Conservation (phyloP, 768 basidiomycete species). For the Termitomyces heimii region DNA sequence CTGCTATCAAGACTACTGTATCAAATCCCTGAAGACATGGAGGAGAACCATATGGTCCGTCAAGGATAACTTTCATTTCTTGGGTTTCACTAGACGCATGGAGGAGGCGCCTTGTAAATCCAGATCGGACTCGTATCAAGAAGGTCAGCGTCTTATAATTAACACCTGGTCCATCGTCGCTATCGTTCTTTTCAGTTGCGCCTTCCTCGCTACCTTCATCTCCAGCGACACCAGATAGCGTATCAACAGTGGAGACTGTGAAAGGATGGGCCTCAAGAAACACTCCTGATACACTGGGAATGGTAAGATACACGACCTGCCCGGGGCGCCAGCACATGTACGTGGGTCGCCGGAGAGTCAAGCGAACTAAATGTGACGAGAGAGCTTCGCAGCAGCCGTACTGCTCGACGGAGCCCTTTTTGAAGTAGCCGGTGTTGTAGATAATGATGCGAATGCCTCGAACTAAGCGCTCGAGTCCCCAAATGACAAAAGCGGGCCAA, state of each 20-base stretch:
- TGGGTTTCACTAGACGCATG: slow-evolving; percentile 19
- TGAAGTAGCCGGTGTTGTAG: slow-evolving; percentile 37
- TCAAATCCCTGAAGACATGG: slow-evolving; percentile 36
- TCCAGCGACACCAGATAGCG: neutral
- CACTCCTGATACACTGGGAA: slow-evolving; percentile 38
- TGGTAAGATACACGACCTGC: slow-evolving; percentile 45
- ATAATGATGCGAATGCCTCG: slow-evolving; percentile 38
- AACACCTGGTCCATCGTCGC: neutral
- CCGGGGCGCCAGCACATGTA: slow-evolving; percentile 44
- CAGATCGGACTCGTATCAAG: slow-evolving; percentile 50
- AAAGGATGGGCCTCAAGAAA: slow-evolving; percentile 58
- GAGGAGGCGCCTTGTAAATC: slow-evolving; percentile 50
- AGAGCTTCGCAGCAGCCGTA: slow-evolving; percentile 37
- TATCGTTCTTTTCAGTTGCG: neutral
- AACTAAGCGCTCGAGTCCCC: slow-evolving; percentile 49
- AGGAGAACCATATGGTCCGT: slow-evolving; percentile 52
- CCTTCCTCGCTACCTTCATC: neutral
- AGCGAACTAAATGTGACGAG: slow-evolving; percentile 39
- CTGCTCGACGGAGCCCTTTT: slow-evolving; percentile 17
- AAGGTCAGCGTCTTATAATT: slow-evolving; percentile 33
- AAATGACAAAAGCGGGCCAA: slow-evolving; percentile 47
- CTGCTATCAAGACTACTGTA: slow-evolving; percentile 44
- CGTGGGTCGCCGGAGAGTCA: slow-evolving; percentile 35
- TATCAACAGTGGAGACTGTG: slow-evolving; percentile 46
- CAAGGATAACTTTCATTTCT: slow-evolving; percentile 42